A percentile compares a stretch with the other conserved stretches of the same genome.
Evolutionary conservation across 257 asterid genomes (phyloP).

Genomic region (Penstemon barbatus): DNA sequence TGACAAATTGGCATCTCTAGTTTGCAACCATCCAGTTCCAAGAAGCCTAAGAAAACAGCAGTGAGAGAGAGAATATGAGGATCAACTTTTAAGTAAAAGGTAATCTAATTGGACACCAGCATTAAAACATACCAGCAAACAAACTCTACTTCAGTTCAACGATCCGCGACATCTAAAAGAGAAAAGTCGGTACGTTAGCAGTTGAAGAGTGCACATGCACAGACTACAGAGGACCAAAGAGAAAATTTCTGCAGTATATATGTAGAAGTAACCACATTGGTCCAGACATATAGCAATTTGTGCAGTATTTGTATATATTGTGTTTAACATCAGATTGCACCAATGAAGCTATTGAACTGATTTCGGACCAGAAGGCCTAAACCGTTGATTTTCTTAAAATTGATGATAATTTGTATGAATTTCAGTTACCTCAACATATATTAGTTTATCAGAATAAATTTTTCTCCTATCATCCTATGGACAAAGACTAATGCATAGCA

Average conservation of each 20-base stretch:
- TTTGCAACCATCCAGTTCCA: constrained; percentile 23
- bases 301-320: background rate
- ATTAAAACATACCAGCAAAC: constrained; percentile 39
- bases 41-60: constrained; percentile 25
- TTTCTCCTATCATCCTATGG: background rate
- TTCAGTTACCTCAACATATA: background rate
- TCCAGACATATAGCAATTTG: constrained; percentile 5
- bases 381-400: constrained; percentile 3
- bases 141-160: constrained; percentile 59
- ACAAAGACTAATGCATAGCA: background rate
- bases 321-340: constrained; percentile 10
- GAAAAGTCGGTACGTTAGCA: constrained; percentile 27
- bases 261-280: constrained; percentile 11
- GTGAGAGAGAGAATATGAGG: background rate
- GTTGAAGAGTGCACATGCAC: constrained; percentile 16
- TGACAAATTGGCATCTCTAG: constrained; percentile 23
- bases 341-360: constrained; percentile 6
- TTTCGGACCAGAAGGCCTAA: constrained; percentile 4
- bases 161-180: constrained; percentile 95
- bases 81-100: constrained; percentile 12
- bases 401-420: background rate
- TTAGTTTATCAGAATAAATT: background rate
- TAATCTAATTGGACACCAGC: constrained; percentile 3
- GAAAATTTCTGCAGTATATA: constrained; percentile 11
- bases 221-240: constrained; percentile 21